These are phyloP conservation scores for Albatrellus sp. DNA, from an alignment of 1,284 basidiomycete species.

Conservation along the genomic window DNA sequence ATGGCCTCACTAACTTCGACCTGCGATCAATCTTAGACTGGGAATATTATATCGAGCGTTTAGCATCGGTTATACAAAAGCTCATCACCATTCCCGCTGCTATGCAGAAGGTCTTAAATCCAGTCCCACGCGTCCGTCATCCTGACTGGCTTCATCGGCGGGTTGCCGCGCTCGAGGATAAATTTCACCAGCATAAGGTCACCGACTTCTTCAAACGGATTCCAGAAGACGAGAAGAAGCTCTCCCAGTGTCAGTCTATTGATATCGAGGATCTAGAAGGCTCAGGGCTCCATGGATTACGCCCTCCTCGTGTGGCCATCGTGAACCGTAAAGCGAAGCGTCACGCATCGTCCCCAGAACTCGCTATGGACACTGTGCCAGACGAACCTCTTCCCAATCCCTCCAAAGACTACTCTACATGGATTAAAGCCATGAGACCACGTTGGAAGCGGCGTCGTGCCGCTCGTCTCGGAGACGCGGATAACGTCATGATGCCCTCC, in stretches of 20 bases:
- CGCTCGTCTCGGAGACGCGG: constrained; percentile 25
- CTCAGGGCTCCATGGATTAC: constrained; percentile 16
- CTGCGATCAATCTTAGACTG: constrained; percentile 94
- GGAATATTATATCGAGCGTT: constrained; percentile 96
- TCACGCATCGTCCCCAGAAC: constrained; percentile 25
- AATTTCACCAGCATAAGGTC: constrained; percentile 95
- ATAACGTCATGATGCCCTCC: constrained; percentile 41
- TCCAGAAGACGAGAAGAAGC: constrained; percentile 21
- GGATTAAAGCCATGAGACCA: constrained; percentile 71
- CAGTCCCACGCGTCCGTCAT: constrained; percentile 91
- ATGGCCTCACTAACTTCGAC: constrained; percentile 80
- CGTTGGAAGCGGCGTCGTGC: constrained; percentile 65
- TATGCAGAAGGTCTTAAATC: constrained; percentile 95
- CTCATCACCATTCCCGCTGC: constrained; percentile 99
- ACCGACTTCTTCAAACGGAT: constrained; percentile 80
- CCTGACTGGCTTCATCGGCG: constrained; percentile 96
- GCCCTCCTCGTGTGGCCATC: constrained; percentile 40
- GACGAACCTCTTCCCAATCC: constrained; percentile 43
- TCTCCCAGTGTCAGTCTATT: constrained; percentile 18
- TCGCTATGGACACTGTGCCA: constrained; percentile 19
- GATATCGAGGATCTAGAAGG: constrained; percentile 63
- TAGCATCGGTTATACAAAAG: constrained; percentile 98
- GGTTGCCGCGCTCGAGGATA: constrained; percentile 84
- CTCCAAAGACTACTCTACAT: constrained; percentile 59
- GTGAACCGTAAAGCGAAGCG: constrained; percentile 38